Conservation (phyloP, 768 basidiomycete genomes). For the Boletus tylopilopsis region DNA sequence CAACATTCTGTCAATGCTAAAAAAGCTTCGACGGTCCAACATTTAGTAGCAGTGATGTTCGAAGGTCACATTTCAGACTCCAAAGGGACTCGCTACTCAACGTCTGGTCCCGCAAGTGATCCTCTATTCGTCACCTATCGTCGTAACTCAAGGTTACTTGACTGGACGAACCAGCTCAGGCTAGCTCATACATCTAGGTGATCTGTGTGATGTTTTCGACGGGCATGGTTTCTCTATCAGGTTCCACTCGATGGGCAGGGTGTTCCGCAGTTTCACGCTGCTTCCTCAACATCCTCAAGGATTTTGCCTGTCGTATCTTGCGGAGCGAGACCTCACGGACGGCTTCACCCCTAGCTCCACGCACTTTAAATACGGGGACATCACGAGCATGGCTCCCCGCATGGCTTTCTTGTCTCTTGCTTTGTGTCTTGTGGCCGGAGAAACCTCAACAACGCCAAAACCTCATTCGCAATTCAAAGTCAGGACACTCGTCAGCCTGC, state of each 20-base stretch:
- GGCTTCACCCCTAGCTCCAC: constrained; percentile 14
- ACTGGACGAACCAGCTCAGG: constrained; percentile 5
- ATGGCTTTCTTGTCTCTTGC: constrained; percentile 24
- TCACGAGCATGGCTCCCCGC: constrained; percentile 13
- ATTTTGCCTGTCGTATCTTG: constrained; percentile 16
- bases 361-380: constrained; percentile 26
- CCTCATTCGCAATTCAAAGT: constrained; percentile 30
- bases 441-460: constrained; percentile 22
- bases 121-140: neutral
- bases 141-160: neutral
- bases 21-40: neutral
- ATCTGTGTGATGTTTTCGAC: constrained; percentile 3
- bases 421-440: constrained; percentile 20
- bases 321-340: constrained; percentile 18
- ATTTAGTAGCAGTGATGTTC: neutral
- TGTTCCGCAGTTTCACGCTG: constrained; percentile 21
- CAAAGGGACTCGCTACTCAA: too few species aligned
- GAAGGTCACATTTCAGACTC: too few species aligned
- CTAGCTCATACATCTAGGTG: constrained; percentile 1
- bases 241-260: constrained; percentile 4
- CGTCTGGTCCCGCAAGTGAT: neutral
- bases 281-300: constrained; percentile 21
- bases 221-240: constrained; percentile 13
- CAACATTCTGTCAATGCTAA: neutral
- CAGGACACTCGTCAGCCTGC: constrained; percentile 19